Evolutionary conservation across 225 moss, liverwort and hornwort genomes (phyloP).

Genomic region (Physcomitrium patens): DNA sequence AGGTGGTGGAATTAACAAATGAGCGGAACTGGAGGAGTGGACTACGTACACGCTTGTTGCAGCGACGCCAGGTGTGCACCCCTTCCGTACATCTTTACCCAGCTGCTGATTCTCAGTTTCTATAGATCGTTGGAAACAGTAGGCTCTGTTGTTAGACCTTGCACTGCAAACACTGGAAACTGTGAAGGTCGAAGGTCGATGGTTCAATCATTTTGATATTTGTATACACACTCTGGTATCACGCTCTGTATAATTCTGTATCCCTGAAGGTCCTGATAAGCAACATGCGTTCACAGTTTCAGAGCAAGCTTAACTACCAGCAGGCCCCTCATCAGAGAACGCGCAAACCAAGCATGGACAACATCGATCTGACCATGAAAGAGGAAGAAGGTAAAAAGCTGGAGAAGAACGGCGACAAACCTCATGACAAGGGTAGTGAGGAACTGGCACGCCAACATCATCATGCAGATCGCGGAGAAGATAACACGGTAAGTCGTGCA

Average conservation of each 20-base stretch:
- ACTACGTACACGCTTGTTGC: slow-evolving; percentile 81
- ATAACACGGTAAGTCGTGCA: slow-evolving; percentile 14
- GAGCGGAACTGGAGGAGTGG: slow-evolving; percentile 99
- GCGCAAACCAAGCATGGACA: slow-evolving; percentile 63
- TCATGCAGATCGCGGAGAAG: slow-evolving; percentile 38
- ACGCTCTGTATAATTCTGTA: too few species aligned
- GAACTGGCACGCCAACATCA: slow-evolving; percentile 52
- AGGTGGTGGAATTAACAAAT: slow-evolving; percentile 90
- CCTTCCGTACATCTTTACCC: not conserved
- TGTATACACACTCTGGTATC: too few species aligned
- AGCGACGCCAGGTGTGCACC: slow-evolving; percentile 78
- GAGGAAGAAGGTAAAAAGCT: slow-evolving; percentile 55
- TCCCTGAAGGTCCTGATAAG: too few species aligned
- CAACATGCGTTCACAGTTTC: slow-evolving; percentile 55
- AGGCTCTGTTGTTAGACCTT: too few species aligned
- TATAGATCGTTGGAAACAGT: not conserved
- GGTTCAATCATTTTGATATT: not conserved
- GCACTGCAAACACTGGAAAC: too few species aligned
- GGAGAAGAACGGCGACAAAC: slow-evolving; percentile 61
- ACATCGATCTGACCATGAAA: slow-evolving; percentile 51
- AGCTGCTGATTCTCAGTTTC: not conserved
- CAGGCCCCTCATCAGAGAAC: slow-evolving; percentile 78
- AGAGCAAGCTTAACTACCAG: slow-evolving; percentile 93
- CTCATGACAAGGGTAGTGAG: slow-evolving; percentile 54
- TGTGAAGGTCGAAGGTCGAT: too few species aligned